Conservation (phyloP, 768 basidiomycete species). For the Mycena floridula region DNA sequence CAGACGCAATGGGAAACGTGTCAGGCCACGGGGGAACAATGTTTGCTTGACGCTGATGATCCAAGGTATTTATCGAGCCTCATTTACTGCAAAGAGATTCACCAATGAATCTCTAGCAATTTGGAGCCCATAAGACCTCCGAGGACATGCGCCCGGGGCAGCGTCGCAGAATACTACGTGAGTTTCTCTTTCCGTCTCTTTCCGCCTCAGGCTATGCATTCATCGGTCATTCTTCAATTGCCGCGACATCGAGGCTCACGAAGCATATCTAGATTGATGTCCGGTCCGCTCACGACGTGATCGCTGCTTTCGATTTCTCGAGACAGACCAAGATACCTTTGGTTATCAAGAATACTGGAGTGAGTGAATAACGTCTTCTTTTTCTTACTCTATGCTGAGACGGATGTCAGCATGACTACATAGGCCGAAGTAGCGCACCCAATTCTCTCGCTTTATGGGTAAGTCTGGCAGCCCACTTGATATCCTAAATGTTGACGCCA, state of each 20-base stretch:
- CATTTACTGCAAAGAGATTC: too few relatives aligned
- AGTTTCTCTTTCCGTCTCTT: slow-evolving; percentile 5
- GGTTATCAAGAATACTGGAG: slow-evolving; percentile 47
- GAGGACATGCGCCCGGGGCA: slow-evolving; percentile 28
- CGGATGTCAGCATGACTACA: slow-evolving; percentile 37
- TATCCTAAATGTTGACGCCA: background rate
- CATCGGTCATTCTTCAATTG: too few relatives aligned
- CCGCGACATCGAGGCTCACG: too few relatives aligned
- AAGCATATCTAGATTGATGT: slow-evolving; percentile 38
- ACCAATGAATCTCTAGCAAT: slow-evolving; percentile 24
- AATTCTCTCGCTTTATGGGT: slow-evolving; percentile 41
- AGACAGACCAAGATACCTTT: slow-evolving; percentile 32
- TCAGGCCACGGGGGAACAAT: slow-evolving; percentile 36
- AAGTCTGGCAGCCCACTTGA: slow-evolving; percentile 7
- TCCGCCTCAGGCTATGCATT: slow-evolving; percentile 6
- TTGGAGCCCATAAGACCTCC: slow-evolving; percentile 19
- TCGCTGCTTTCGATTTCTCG: slow-evolving; percentile 38
- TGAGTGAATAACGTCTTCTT: slow-evolving; percentile 15
- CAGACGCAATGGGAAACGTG: slow-evolving; percentile 52
- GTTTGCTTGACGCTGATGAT: slow-evolving; percentile 46
- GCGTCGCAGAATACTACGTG: slow-evolving; percentile 33
- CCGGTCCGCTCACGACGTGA: slow-evolving; percentile 28
- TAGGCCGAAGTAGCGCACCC: slow-evolving; percentile 39
- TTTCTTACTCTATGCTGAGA: background rate
- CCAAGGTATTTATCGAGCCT: too few relatives aligned